Evolutionary conservation across 495 filamentous ascomycete species (phyloP), one percentile per base, ranked within the genome.

Genomic region (Ramalina peruviana): DNA sequence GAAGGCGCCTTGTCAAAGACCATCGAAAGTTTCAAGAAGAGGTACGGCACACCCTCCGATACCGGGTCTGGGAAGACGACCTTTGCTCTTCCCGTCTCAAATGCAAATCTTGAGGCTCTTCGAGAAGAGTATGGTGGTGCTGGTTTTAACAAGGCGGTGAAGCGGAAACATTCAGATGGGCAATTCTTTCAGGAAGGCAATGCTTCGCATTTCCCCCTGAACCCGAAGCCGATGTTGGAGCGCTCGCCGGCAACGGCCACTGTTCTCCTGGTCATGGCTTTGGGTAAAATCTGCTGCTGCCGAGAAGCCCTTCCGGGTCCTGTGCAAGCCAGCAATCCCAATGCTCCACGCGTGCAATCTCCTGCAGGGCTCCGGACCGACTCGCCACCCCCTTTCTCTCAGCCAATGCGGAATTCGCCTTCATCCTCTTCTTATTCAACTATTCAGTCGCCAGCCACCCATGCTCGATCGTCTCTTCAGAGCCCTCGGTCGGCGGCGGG

Each of bases 271-370:
- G 76, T 94, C 6, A 71, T 96, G 47, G 89, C 90, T 1, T 65
- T 98, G 26, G 92, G 92, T 11, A 84, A 85, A 55, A 85, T 96
- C 21, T 90, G 83, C 52, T 69, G 82, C 45, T 72, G 80, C 48
- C 74, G 71, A 50, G 69, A 74, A 1, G 62, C 65, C 7, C 59
- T 75, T 13, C 85, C 82, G 4, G 83, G 83, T 19, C 73, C 80
- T 3, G 62, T 67, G 15, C 62, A 58, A 37, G 63, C 66, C 43
- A 30, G 54, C 6, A 36, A 30, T 36, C n/a, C 36, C 27, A 25
- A n/a, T 30, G 17, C 44, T 42, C 23, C 48, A 21, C 30, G 30
- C 30, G 30, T 33, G 30, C 51, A 51, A 38, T 51, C 54, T 4
- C 45, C 50, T 11, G 36, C 36, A 10, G 40, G 40, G 20, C 33